Percentiles rank a stretch among this genome's conserved stretches.
Evolutionary conservation across 2,329 filamentous ascomycete genomes (phyloP).

Genomic region (Ceratocystiopsis sp.): DNA sequence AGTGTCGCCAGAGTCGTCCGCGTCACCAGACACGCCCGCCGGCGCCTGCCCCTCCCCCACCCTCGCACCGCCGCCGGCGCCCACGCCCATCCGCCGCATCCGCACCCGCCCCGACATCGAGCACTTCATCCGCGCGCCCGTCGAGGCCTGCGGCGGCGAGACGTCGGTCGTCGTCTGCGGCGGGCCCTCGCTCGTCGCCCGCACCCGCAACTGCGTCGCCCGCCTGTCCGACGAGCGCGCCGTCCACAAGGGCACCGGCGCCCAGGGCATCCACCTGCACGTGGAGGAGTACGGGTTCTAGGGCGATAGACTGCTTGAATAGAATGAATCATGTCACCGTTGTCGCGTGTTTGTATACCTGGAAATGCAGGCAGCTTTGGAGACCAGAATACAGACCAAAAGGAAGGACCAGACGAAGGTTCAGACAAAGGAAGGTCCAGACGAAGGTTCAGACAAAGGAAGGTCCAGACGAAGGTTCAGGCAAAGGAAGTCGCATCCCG

Average conservation of each 20-base stretch:
- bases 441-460: too few species aligned
- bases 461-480: too few species aligned
- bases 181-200: constrained; percentile 34
- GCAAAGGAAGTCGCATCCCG: too few species aligned
- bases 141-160: constrained; percentile 42
- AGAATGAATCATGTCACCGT: too few species aligned
- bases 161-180: constrained; percentile 45
- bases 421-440: too few species aligned
- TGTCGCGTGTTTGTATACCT: too few species aligned
- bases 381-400: too few species aligned
- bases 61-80: too few species aligned
- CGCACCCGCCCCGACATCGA: constrained; percentile 32
- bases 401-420: too few species aligned
- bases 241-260: constrained; percentile 46
- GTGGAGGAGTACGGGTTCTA: constrained; percentile 37
- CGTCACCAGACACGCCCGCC: too few species aligned
- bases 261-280: constrained; percentile 43
- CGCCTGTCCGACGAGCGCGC: constrained; percentile 41
- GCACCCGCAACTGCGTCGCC: constrained; percentile 37
- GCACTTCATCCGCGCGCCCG: constrained; percentile 31
- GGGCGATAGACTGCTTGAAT: neutral
- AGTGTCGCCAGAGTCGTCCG: too few species aligned
- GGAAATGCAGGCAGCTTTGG: too few species aligned
- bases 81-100: constrained; percentile 8
- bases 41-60: neutral